These are phyloP conservation scores for Arxiozyma heterogenica DNA, from an alignment of 1,139 yeast genomes.

Conservation along the genomic window DNA sequence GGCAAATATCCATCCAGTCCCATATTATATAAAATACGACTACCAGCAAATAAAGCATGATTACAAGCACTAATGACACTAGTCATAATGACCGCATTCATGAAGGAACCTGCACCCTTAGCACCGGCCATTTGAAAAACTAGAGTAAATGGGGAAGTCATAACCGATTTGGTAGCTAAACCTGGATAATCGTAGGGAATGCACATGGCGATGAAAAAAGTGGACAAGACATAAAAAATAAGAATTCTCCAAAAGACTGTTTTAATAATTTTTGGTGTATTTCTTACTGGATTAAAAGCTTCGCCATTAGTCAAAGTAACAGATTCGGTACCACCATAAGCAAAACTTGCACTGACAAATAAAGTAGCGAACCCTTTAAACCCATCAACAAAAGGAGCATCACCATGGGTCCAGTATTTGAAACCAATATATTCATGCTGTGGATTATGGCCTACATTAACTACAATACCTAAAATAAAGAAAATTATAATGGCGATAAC, in stretches of 20 bases:
- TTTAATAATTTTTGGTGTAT: conserved; percentile 49
- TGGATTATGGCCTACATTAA: conserved; percentile 39
- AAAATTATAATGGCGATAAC: conserved; percentile 47
- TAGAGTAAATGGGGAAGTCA: conserved; percentile 58
- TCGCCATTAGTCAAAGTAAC: conserved; percentile 62
- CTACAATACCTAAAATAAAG: conserved; percentile 40
- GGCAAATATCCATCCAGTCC: conserved; percentile 41
- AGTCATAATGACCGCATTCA: conserved; percentile 44
- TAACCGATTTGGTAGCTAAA: conserved; percentile 34
- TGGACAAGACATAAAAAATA: conserved; percentile 38
- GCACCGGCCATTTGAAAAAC: conserved; percentile 48
- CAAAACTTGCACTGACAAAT: conserved; percentile 53
- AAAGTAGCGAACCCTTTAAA: conserved; percentile 35
- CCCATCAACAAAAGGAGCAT: conserved; percentile 38
- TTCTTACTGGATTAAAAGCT: conserved; percentile 47
- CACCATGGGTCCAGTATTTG: conserved; percentile 41
- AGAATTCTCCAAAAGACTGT: conserved; percentile 49
- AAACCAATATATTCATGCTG: conserved; percentile 40
- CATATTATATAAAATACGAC: conserved; percentile 40
- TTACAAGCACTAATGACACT: conserved; percentile 46
- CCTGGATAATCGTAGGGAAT: conserved; percentile 40
- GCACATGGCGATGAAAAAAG: conserved; percentile 40
- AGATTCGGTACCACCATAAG: conserved; percentile 61
- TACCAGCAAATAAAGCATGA: conserved; percentile 44
- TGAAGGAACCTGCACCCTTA: conserved; percentile 37